Evolutionary conservation across 2,329 filamentous ascomycete species (phyloP), one percentile per base, ranked within the genome.

Genomic region (Zymoseptoria tritici): DNA sequence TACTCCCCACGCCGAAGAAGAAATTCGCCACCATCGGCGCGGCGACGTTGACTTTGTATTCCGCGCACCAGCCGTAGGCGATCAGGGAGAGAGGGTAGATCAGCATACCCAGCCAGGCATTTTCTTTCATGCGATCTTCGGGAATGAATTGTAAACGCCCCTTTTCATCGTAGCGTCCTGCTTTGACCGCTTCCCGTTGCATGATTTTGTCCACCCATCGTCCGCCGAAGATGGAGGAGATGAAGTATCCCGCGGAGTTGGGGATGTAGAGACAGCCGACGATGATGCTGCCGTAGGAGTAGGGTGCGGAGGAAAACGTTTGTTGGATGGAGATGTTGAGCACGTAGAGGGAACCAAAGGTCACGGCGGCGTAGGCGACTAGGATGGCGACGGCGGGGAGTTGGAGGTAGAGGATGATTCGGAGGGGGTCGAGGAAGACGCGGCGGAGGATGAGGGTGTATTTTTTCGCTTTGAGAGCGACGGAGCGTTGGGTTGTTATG

Each of bases 151-250:
- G 76, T 20, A 90, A 77, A 60, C 81, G 82, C 13, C 89, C 89
- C 46, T 83, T 74, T 42, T 80, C 81, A 65, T 90, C 88, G 67
- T 86, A 88, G 22, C 89, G 79, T 11, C 83, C 84, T 0, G 87
- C 88, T 42, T 71, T 85, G n/a, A 76, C 77, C 0, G 90, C 90
- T 73, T 90, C 87, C 20, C 88, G 83, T 31, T 83, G 80, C 90
- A 94, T 94, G 73, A 94, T 93, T 19, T 74, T 75, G 71, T 95
- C 90, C 66, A 89, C 87, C 90, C 90, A 94, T 50, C 79, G 80
- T 0, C 90, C 90, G 49, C 89, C 89, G 42, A 89, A 75, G 1
- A 90, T 67, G 50, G 87, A 88, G 0, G 86, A 82, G 4, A 84
- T 63, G 52, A 92, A 76, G 73, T 93, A 94, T 3, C 90, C 90